A percentile compares a stretch with the other conserved stretches of the same genome.
Evolutionary conservation across 371 early-diverging fungal genomes (phyloP).

Genomic region (Rhizopus arrhizus): DNA sequence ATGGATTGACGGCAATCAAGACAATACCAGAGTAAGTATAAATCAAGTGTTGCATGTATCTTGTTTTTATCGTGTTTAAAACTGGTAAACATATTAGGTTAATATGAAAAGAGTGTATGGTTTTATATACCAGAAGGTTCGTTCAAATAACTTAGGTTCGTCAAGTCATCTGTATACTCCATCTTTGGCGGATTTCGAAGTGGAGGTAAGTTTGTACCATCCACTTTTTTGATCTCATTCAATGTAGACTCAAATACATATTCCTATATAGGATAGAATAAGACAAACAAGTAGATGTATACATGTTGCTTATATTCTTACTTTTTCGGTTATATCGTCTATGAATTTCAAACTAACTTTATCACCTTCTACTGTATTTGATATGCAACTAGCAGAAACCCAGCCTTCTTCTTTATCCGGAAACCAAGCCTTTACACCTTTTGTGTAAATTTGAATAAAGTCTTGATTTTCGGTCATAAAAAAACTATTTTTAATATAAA

Average conservation of each 20-base stretch:
- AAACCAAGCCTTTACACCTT: slow-evolving; percentile 87
- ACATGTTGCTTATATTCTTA: slow-evolving; percentile 10
- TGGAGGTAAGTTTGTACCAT: slow-evolving; percentile 77
- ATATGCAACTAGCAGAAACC: slow-evolving; percentile 70
- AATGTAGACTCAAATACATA: slow-evolving; percentile 73
- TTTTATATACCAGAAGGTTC: slow-evolving; percentile 76
- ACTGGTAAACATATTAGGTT: slow-evolving; percentile 52
- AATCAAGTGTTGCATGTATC: slow-evolving; percentile 88
- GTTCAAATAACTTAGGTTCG: slow-evolving; percentile 87
- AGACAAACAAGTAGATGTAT: neutral
- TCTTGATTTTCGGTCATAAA: slow-evolving; percentile 26
- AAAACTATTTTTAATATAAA: neutral
- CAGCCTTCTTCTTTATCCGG: slow-evolving; percentile 84
- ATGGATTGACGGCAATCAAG: slow-evolving; percentile 98
- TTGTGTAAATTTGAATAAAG: slow-evolving; percentile 60
- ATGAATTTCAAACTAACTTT: slow-evolving; percentile 61
- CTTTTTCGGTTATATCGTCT: slow-evolving; percentile 61
- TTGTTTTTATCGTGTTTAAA: slow-evolving; percentile 82
- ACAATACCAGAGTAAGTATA: slow-evolving; percentile 99
- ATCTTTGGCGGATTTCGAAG: slow-evolving; percentile 87
- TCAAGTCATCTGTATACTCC: slow-evolving; percentile 91
- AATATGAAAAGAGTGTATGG: neutral
- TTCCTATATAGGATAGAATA: slow-evolving; percentile 50
- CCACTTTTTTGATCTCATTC: slow-evolving; percentile 62
- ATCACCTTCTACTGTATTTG: slow-evolving; percentile 53